Evolutionary conservation across 305 asterid genomes (phyloP), one percentile per base, ranked within the genome.

Genomic region (Striga hermonthica): DNA sequence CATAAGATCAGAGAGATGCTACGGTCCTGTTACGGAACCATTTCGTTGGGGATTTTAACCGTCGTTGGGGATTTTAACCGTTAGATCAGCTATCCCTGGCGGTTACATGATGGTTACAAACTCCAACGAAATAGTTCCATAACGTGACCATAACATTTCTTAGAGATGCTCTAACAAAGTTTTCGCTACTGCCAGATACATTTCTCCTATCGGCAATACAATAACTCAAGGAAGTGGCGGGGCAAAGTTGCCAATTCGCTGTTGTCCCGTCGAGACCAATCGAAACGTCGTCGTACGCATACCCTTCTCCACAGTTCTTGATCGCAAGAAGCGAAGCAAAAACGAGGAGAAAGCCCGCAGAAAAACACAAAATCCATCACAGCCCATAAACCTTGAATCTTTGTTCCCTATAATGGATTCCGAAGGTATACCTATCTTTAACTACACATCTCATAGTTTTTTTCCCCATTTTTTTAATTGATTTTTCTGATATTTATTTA

Each of bases 371-470:
- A n/a, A 44, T 59, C 49, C 63, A 71, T 69, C 78, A 31, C 60
- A 63, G 43, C 12, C 50, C 11, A 34, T 63, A 4, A 44, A 34
- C 68, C 71, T 40, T 40, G 39, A 74, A 3, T 55, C 66, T 66
- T 48, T 49, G 57, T n/a, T 58, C 66, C 37, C 16, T 36, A 59
- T 8, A 66, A 85, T 85, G 89, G 92, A 85, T 69, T 69, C 80
- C 31, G 88, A 82, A 82, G 91, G 91, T 80, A 75, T 35, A 12
- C 35, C 54, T 8, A 35, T 3, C 37, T 9, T 47, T 44, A 37
- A 22, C 1, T 22, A 22, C 31, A 22, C 1, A 22, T 22, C 2
- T 22, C 31, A 22, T 22, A 22, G 4, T 34, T 1, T 66, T 61
- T 62, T 50, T 10, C 36, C 53, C 16, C 6, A 36, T 12, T 56